Base-by-base conservation (phyloP, 768 basidiomycete genomes). In the Termitomyces sp. region DNA sequence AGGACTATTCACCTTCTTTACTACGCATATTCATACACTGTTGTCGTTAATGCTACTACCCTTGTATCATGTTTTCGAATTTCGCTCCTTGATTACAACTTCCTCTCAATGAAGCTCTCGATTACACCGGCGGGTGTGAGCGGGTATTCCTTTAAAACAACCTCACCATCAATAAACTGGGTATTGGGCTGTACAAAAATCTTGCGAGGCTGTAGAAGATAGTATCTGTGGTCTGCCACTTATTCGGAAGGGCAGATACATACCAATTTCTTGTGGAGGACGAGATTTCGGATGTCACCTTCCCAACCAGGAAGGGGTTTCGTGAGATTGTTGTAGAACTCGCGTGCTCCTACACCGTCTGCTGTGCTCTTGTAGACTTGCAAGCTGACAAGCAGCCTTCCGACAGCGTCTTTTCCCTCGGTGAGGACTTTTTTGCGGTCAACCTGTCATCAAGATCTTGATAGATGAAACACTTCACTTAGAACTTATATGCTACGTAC, bases 311-410 rank as follows among this genome's bases (percentile, higher is more conserved):
- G 67, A 43, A 83, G 68, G 3, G 92, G 92, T 41, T 79, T 84
- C 7, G 92, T 94, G 57, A 94, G 75, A 33, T 82, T 76, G n/a
- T 80, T 86, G 67, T 93, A 94, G 73, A 83, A 94, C 56, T 78
- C 72, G 32, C 85, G 82, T n/a, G 91, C 84, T 2, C 91, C 91
- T 9, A 82, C 69, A 43, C 88, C 91, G 66, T 93, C 91, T 20
- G 91, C 91, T 3, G 88, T 90, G 65, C 88, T 88, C 80, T 86
- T 93, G 59, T 85, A 85, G 32, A 93, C 87, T 67, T 94, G 92
- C 15, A 94, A 75, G 53, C 91, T 84, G 41, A 93, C 64, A 31
- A 95, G 76, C 13, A 94, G 80, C 64, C 86, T 84, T 46, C 89
- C 91, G 50, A 81, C 84, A 7, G 80, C 84, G 52, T 78, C 76